These are phyloP conservation scores for Citrus mangshanensis DNA, from an alignment of 345 rosid genomes.

Conservation along the genomic window DNA sequence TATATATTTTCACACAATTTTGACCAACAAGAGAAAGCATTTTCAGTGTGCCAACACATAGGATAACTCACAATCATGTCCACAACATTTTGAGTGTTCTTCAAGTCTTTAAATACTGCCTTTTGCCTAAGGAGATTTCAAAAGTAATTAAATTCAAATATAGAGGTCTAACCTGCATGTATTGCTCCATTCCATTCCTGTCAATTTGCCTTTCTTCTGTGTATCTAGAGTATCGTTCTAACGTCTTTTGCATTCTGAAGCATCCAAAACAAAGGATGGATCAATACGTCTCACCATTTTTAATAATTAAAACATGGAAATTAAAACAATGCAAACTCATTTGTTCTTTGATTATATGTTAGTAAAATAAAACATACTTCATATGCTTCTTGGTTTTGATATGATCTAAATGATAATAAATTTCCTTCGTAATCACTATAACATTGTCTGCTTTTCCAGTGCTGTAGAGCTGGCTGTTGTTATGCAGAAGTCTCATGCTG, in stretches of 20 bases:
- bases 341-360: background rate
- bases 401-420: background rate
- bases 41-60: no score
- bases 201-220: conserved; percentile 22
- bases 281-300: background rate
- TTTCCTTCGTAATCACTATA: background rate
- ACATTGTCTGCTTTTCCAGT: background rate
- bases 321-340: background rate
- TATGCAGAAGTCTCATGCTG: background rate
- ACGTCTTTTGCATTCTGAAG: conserved; percentile 39
- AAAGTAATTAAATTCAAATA: background rate
- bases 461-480: no score
- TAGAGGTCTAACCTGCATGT: conserved; percentile 39
- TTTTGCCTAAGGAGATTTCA: background rate
- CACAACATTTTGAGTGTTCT: background rate
- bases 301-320: background rate
- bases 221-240: conserved; percentile 39
- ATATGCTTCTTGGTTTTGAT: no score
- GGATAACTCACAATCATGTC: background rate
- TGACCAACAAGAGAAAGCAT: no score
- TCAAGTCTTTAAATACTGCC: background rate
- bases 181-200: conserved; percentile 23
- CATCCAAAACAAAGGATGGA: conserved; percentile 6
- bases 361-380: background rate
- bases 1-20: no score